Base-by-base conservation (phyloP, 352 stramenopile species). In the Phytophthora capsici region DNA sequence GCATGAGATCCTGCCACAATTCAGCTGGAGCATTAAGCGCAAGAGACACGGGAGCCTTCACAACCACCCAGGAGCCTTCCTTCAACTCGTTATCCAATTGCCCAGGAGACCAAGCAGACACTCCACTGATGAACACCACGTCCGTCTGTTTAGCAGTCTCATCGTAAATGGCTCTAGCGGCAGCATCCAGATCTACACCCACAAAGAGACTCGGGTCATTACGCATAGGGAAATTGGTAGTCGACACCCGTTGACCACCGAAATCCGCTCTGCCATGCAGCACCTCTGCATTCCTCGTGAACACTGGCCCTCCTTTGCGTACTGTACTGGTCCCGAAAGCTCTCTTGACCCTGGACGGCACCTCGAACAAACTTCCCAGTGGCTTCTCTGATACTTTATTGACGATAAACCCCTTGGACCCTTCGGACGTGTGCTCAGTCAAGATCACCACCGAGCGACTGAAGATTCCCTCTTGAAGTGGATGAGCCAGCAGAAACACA, bases 41-140 rank as follows among this genome's bases (percentile, higher is more conserved):
- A 12, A 92, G 65, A 7, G 79, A 84, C 19, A 94, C 70, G 2
- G 87, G 87, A 8, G 87, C 87, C n/a, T 78, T 77, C 36, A 95
- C 84, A 2, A 76, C 77, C 5, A 95, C 72, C 87, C 87, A 95
- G 50, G 80, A 82, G 34, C 87, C 87, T 12, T 78, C 71, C 38
- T 77, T 71, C 53, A 95, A 67, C 61, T 95, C 87, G 4, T 65
- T 80, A 28, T 94, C 80, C 30, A 95, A 69, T 51, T 94, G 84
- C 2, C 76, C 82, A 4, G 79, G 47, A 23, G 63, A 89, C 87
- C 87, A 95, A 36, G 78, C 82, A 1, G 84, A 91, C 36, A 90
- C 68, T 22, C 87, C 87, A 43, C 80, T 90, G 70, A 95, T 71
- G 60, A 94, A 95, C 54, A 93, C 77, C 1, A 95, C 69, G 45